Base-by-base conservation (phyloP, 2,329 filamentous ascomycete genomes). In the Fusarium decemcellulare region DNA sequence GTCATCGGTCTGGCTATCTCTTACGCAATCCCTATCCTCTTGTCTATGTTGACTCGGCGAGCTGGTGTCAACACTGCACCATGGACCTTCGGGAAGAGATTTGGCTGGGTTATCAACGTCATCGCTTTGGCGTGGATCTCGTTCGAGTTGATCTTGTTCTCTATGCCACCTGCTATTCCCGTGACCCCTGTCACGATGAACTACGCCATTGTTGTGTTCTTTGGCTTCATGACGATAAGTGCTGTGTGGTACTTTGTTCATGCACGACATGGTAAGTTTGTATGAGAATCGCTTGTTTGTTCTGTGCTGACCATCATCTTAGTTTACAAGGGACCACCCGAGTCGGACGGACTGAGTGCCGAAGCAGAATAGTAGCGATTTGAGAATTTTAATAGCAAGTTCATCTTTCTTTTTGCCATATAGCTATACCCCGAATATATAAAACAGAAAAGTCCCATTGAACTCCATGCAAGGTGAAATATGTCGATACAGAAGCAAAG, bases 1-100 rank as follows among this genome's bases (percentile, higher is more conserved):
- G 94, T 92, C 3, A 94, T 95, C 74, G 93, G 91, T 65, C 86
- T 95, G 0, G 91, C 89, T 0, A 89, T 89, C 10, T 93, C 91
- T 0, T 95, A 95, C 76, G 92, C 90, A 8, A 85, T 94, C 27
- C 93, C 93, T 0, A 93, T 95, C 55, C 79, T 93, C 8, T 89
- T 95, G 51, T 91, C 86, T 4, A 81, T 95, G 12, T 72, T 94
- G 1, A 87, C 91, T 9, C 85, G 88, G 8, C 86, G 92, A 11
- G 84, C 86, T 48, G 85, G 88, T 40, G 87, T 94, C 16, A 83
- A 84, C 48, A 80, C 89, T 61, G 92, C 91, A 0, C 84, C 87
- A 0, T 94, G 88, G 77, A 91, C 90, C 0, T 86, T 94, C 1
- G 92, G 92, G 5, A 63, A 70, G 46, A 84, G 79, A 36, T 88